Conservation (phyloP, 2,329 filamentous ascomycete species). For the Graphiopsis chlorocephala region DNA sequence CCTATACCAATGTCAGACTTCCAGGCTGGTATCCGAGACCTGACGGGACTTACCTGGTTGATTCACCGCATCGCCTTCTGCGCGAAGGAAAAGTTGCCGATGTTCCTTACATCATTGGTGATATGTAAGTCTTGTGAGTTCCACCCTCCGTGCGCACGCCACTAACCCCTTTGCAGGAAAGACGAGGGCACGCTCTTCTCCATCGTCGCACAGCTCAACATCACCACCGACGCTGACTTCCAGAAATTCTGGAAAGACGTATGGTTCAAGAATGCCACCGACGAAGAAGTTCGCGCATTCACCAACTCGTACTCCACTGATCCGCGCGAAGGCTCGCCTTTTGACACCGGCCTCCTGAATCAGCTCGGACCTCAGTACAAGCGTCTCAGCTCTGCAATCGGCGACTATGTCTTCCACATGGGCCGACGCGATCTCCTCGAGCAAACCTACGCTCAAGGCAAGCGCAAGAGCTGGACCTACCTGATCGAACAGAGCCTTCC, state of each 20-base stretch:
- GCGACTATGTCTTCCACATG: conserved; percentile 21
- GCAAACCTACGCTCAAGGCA: conserved; percentile 5
- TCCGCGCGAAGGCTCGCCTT: conserved; percentile 14
- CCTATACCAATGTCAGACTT: conserved; percentile 12
- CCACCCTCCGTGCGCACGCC: not conserved
- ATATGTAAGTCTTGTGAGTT: conserved; percentile 2
- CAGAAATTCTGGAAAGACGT: conserved; percentile 21
- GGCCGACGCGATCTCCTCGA: conserved; percentile 16
- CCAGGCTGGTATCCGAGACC: conserved; percentile 20
- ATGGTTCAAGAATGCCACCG: conserved; percentile 20
- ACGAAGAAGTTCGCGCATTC: conserved; percentile 18
- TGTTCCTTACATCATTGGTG: conserved; percentile 18
- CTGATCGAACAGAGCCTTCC: conserved; percentile 16
- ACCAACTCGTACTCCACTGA: conserved; percentile 18
- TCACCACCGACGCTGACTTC: conserved; percentile 19
- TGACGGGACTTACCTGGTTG: conserved; percentile 18
- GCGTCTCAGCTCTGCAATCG: conserved; percentile 19
- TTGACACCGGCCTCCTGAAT: conserved; percentile 15
- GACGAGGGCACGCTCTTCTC: conserved; percentile 16
- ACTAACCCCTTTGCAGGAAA: not conserved
- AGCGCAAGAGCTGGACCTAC: conserved; percentile 16
- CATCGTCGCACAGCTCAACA: conserved; percentile 18
- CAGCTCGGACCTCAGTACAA: conserved; percentile 18
- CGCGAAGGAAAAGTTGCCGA: conserved; percentile 18
- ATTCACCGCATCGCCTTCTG: conserved; percentile 18